Conservation (phyloP, 306 rosid species). For the Acacia melanoxylon region DNA sequence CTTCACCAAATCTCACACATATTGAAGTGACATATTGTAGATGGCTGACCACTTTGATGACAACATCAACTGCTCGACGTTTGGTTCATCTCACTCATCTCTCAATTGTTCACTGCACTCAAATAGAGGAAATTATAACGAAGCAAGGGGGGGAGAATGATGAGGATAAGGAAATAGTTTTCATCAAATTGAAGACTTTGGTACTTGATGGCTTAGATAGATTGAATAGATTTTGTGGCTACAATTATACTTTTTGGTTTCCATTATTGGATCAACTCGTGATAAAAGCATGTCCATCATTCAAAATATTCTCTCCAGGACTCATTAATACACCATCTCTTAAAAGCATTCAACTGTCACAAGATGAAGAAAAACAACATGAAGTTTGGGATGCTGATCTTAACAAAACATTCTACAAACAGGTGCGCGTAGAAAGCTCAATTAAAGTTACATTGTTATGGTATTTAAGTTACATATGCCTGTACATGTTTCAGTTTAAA, state of each 20-base stretch:
- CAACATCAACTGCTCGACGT: not conserved
- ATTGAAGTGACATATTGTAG: accelerated
- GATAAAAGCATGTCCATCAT: not conserved
- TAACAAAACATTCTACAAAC: not conserved
- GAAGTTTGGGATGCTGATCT: not conserved
- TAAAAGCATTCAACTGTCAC: not conserved
- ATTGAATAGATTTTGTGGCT: no score
- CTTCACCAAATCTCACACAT: not conserved
- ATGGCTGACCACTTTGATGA: not conserved
- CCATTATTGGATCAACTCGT: not conserved
- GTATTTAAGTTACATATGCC: no score
- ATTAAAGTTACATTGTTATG: not conserved
- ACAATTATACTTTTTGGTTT: no score
- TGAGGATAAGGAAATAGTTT: not conserved
- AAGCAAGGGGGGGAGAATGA: not conserved
- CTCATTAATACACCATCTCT: not conserved
- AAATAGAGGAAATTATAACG: not conserved
- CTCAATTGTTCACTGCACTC: accelerated
- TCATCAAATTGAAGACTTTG: not conserved
- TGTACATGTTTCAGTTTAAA: no score
- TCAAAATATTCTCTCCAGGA: not conserved
- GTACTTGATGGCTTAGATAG: no score
- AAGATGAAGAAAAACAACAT: no score
- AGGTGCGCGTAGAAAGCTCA: not conserved
- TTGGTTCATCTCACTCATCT: not conserved